Evolutionary conservation across 2,329 filamentous ascomycete genomes (phyloP).

Genomic region (Cladophialophora chaetospira): DNA sequence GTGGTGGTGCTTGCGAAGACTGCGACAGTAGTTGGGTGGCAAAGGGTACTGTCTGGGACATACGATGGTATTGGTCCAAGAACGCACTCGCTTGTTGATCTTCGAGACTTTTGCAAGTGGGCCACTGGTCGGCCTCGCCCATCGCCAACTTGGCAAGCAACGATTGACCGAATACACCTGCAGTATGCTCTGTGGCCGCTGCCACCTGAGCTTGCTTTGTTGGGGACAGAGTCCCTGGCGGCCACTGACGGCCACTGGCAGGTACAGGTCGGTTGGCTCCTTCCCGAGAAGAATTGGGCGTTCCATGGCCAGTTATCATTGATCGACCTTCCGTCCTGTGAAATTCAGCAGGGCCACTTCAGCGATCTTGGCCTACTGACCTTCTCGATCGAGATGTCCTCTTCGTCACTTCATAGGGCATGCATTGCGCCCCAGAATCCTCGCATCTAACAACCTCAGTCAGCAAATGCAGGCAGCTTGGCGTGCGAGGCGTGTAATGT

Average conservation of each 20-base stretch:
- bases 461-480: no score
- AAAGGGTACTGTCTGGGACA: constrained; percentile 12
- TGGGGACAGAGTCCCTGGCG: background rate
- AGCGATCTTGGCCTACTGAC: no score
- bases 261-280: no score
- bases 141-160: constrained; percentile 6
- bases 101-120: background rate
- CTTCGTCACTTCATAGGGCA: constrained; percentile 13
- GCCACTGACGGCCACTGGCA: no score
- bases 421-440: constrained; percentile 4
- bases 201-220: background rate
- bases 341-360: no score
- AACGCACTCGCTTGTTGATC: background rate
- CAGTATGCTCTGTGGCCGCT: background rate
- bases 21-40: background rate
- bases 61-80: constrained; percentile 8
- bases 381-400: constrained; percentile 3
- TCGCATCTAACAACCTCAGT: constrained; percentile 10
- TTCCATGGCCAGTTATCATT: no score
- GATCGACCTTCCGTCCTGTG: no score
- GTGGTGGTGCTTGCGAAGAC: background rate
- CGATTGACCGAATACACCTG: background rate
- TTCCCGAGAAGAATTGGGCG: no score
- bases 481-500: no score
- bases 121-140: constrained; percentile 1